A percentile compares a stretch with the other conserved stretches of the same genome.
Conservation (phyloP, 2,329 filamentous ascomycete species). For the Elsinoe australis region DNA sequence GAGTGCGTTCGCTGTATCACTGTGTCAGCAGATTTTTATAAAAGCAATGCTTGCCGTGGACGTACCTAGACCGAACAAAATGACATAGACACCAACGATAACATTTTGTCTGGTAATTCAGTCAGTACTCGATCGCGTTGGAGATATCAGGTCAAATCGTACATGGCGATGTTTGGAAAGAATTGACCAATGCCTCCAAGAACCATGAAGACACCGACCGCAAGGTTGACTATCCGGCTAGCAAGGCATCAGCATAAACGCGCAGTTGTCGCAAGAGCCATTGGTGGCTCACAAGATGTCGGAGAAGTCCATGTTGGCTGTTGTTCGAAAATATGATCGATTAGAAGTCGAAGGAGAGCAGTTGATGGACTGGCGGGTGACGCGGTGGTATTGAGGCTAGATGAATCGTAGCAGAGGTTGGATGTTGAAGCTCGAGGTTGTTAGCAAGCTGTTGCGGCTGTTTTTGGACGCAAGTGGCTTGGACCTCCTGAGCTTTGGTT, state of each 20-base stretch:
- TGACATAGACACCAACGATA: constrained; percentile 78
- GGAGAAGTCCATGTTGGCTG: constrained; percentile 71
- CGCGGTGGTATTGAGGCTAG: constrained; percentile 8
- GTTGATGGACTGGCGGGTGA: too few species aligned
- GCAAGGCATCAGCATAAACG: constrained; percentile 28
- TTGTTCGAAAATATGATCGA: not conserved
- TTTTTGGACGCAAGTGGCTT: constrained; percentile 6
- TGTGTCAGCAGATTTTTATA: not conserved
- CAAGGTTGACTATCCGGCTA: constrained; percentile 93
- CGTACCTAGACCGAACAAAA: constrained; percentile 81
- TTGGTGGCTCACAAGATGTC: constrained; percentile 64
- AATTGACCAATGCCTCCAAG: constrained; percentile 73
- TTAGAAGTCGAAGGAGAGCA: too few species aligned
- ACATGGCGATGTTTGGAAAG: constrained; percentile 49
- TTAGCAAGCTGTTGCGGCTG: constrained; percentile 2
- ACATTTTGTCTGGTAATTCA: constrained; percentile 52
- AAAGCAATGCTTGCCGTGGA: constrained; percentile 4
- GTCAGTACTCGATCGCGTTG: constrained; percentile 25
- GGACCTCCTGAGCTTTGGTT: not conserved
- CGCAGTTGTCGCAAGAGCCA: constrained; percentile 7
- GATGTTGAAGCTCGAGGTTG: constrained; percentile 11
- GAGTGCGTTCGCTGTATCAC: constrained; percentile 50
- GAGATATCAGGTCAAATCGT: not conserved
- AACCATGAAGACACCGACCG: constrained; percentile 76
- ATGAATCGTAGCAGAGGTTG: not conserved